Evolutionary conservation across 306 rosid genomes (phyloP).

Genomic region (Acacia acuminata): DNA sequence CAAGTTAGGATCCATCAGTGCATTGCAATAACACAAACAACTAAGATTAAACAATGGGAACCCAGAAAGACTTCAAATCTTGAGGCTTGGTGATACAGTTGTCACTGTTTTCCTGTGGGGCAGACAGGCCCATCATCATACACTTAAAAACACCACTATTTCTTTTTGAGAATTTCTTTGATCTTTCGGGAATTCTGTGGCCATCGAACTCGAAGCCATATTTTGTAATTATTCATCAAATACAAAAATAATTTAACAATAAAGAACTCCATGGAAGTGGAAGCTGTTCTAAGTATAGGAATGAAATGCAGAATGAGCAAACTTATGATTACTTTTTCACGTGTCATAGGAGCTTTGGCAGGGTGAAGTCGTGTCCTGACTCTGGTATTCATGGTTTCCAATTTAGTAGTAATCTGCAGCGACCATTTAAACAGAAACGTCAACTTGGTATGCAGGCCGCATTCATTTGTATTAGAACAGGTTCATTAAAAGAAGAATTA

Average conservation of each 20-base stretch:
- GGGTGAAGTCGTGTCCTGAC: constrained; percentile 45
- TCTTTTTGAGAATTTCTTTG: constrained; percentile 31
- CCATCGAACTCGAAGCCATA: constrained; percentile 38
- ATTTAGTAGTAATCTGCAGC: constrained; percentile 43
- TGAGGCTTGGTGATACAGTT: not conserved
- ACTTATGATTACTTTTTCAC: constrained; percentile 53
- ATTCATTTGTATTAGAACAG: constrained; percentile 23
- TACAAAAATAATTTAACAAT: constrained; percentile 28
- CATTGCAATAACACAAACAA: not conserved
- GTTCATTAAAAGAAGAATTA: constrained; percentile 10
- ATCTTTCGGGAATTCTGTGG: constrained; percentile 24
- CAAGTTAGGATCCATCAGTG: constrained; percentile 39
- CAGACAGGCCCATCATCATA: constrained; percentile 23
- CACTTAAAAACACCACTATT: constrained; percentile 2
- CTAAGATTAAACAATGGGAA: constrained; percentile 5
- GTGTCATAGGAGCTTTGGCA: constrained; percentile 51
- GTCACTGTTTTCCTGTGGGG: not conserved
- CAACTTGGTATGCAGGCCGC: not conserved
- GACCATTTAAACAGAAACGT: constrained; percentile 28
- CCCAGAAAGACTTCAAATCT: constrained; percentile 10
- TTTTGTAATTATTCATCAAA: constrained; percentile 35
- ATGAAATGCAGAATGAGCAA: constrained; percentile 12
- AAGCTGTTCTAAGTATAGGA: constrained; percentile 31
- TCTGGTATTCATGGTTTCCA: constrained; percentile 55
- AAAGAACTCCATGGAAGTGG: constrained; percentile 33